These are phyloP conservation scores for Solanum hybrid DNA, from an alignment of 305 asterid species.

Conservation along the genomic window DNA sequence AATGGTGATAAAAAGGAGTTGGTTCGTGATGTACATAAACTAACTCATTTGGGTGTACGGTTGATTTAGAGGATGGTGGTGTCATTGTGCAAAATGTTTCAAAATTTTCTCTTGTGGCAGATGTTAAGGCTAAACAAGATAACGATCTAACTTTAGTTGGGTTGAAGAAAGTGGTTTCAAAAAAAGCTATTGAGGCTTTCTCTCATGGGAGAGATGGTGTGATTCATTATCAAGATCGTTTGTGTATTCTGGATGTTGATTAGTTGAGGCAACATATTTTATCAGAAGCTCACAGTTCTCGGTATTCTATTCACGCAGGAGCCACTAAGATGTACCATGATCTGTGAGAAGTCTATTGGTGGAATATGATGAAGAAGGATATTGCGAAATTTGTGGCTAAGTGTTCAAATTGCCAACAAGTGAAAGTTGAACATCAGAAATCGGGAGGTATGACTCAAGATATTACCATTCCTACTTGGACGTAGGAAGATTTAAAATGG, in stretches of 20 bases:
- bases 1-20: background rate
- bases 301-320: background rate
- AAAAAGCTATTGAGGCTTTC: background rate
- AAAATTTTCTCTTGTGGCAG: background rate
- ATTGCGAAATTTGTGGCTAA: background rate
- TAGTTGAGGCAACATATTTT: background rate
- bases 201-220: background rate
- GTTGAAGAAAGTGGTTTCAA: background rate
- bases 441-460: background rate
- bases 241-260: background rate
- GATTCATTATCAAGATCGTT: background rate
- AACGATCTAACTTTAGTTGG: too few relatives aligned
- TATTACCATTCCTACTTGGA: background rate
- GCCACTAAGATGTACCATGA: background rate
- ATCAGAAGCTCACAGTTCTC: background rate
- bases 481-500: background rate
- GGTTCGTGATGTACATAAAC: background rate
- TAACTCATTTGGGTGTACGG: background rate
- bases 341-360: background rate
- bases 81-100: background rate
- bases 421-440: background rate
- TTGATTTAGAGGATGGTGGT: background rate
- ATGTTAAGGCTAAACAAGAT: background rate
- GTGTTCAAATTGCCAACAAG: background rate
- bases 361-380: background rate